Conservation (phyloP, 2,329 filamentous ascomycete species). For the Cytospora piceae region DNA sequence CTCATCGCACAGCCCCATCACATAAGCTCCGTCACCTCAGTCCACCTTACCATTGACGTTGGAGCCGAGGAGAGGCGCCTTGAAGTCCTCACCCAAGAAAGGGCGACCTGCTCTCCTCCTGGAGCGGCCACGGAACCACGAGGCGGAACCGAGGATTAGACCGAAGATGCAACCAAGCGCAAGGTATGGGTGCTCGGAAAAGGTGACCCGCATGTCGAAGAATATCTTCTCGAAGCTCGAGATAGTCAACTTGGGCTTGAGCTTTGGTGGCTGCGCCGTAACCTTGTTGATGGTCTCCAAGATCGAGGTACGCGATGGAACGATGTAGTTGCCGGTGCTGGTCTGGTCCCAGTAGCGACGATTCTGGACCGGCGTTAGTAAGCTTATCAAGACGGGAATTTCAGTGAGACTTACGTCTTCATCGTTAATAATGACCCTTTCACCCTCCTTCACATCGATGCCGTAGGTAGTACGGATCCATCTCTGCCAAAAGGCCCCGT, state of each 20-base stretch:
- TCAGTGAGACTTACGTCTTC: conserved; percentile 74
- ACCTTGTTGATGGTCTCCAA: conserved; percentile 82
- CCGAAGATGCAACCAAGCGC: conserved; percentile 61
- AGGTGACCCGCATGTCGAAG: conserved; percentile 64
- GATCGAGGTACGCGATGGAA: conserved; percentile 86
- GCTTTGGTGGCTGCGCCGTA: conserved; percentile 68
- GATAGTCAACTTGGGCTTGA: conserved; percentile 78
- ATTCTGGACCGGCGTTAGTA: conserved; percentile 61
- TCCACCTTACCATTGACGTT: conserved; percentile 56
- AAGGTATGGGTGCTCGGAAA: conserved; percentile 63
- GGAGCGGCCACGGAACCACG: conserved; percentile 59
- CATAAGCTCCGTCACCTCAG: conserved; percentile 36
- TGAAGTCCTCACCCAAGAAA: conserved; percentile 63
- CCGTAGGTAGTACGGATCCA: conserved; percentile 97
- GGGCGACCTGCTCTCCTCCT: conserved; percentile 64
- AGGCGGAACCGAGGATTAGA: conserved; percentile 55
- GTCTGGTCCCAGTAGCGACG: conserved; percentile 95
- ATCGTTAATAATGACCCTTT: conserved; percentile 94
- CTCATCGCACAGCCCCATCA: conserved; percentile 25
- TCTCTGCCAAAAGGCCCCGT: conserved; percentile 94
- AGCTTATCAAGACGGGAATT: conserved; percentile 8
- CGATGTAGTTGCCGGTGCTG: conserved; percentile 85
- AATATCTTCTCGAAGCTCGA: conserved; percentile 72
- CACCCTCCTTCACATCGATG: conserved; percentile 83
- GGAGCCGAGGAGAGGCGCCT: conserved; percentile 64